Base-by-base conservation (phyloP, 1,284 basidiomycete genomes). In the Coniferiporia sulphurascens region DNA sequence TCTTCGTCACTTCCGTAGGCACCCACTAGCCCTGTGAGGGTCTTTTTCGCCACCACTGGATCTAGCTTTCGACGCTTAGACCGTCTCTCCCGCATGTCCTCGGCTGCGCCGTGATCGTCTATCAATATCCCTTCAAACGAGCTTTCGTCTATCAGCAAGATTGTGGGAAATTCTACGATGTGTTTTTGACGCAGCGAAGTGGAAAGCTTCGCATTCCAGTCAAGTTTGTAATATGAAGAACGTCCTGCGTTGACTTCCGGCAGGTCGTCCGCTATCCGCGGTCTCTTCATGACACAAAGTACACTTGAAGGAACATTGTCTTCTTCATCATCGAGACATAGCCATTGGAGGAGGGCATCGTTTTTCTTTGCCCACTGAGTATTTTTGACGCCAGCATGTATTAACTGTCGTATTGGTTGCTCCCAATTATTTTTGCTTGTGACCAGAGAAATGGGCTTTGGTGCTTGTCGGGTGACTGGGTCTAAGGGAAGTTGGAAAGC, bases 121-220 rank as follows among this genome's bases (percentile, higher is more conserved):
- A 89, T 74, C 38, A 89, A 66, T 9, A 73, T 74, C 5, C 82
- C 83, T 4, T 72, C 71, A 73, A 91, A 93, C 15, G 74, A 72
- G 8, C 69, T 74, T 52, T 82, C 79, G 52, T 86, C 80, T 75
- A 83, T 86, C 3, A 95, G 72, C 53, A 91, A 84, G 46, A 95
- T 82, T 0, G 84, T 85, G 3, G 93, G 92, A 66, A 84, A 94
- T 71, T 95, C 93, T 48, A 89, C 78, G 67, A 91, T 91, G 38
- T 82, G 76, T 53, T 82, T 88, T 48, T 83, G 74, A 49, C 73
- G 76, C 48, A 95, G 73, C 6, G 78, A 72, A 8, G 70, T 66
- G 6, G 71, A 68, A 15, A 95, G 74, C 15, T 78, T 70, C 51
- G 75, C 65, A 2, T 69, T 69, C 2, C 78, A 71, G 58, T 89